Conservation (phyloP, 257 asterid species). For the Solanum pennellii region DNA sequence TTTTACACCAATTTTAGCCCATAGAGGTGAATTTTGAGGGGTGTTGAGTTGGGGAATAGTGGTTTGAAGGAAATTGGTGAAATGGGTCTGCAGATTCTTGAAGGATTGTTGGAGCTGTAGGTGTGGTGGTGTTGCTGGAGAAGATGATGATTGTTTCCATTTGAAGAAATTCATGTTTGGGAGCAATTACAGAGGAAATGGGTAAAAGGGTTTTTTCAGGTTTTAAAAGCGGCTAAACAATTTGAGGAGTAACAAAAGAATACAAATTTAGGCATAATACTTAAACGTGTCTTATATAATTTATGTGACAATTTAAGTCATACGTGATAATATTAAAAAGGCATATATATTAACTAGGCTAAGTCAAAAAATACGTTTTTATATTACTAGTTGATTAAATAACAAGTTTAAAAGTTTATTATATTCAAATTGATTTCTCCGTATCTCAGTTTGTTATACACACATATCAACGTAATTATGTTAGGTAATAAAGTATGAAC, state of each 20-base stretch:
- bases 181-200: neutral
- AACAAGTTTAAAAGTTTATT: too few relatives aligned
- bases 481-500: neutral
- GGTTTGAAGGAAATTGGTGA: constrained; percentile 42
- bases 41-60: neutral
- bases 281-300: neutral
- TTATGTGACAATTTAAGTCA: too few relatives aligned
- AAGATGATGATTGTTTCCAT: constrained; percentile 19
- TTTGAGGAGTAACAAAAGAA: neutral
- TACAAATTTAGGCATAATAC: neutral
- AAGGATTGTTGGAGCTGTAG: constrained; percentile 42
- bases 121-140: constrained; percentile 28
- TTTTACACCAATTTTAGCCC: constrained; percentile 11
- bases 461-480: neutral
- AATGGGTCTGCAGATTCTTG: constrained; percentile 48
- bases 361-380: too few relatives aligned
- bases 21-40: constrained; percentile 20
- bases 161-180: constrained; percentile 39
- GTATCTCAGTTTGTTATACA: neutral
- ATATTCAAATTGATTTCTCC: neutral
- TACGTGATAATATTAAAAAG: too few relatives aligned
- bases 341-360: too few relatives aligned
- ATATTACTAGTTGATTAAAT: too few relatives aligned
- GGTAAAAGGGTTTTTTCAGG: neutral
- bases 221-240: neutral